Evolutionary conservation across 176 grass and related monocot species (phyloP).

Genomic region (Rhynchospora tenuis): DNA sequence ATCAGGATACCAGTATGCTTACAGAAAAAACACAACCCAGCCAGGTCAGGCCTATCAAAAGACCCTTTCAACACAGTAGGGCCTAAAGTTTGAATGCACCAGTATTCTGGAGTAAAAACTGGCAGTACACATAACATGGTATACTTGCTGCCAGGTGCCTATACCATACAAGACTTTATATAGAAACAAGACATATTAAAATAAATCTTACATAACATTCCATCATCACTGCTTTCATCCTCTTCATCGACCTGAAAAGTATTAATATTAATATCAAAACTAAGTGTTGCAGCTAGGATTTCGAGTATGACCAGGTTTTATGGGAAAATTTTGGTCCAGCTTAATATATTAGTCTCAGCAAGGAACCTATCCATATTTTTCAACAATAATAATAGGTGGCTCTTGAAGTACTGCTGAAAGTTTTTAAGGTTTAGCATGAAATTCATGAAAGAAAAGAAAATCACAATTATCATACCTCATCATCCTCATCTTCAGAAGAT

Average conservation of each 20-base stretch:
- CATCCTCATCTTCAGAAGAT: conserved; percentile 53
- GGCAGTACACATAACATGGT: neutral
- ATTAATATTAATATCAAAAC: conserved; percentile 12
- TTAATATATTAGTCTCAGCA: neutral
- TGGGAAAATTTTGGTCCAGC: neutral
- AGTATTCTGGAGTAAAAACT: neutral
- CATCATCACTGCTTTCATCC: conserved; percentile 52
- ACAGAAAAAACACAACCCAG: neutral
- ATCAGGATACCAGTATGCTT: neutral
- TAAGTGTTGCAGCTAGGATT: neutral
- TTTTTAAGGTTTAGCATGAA: neutral
- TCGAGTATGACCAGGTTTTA: neutral
- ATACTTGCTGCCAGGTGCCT: neutral
- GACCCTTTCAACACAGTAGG: neutral
- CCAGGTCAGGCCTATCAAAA: neutral
- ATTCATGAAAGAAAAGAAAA: neutral
- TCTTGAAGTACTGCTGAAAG: neutral
- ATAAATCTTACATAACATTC: conserved; percentile 77
- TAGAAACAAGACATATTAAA: conserved; percentile 1
- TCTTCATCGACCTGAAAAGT: conserved; percentile 40
- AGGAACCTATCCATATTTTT: neutral
- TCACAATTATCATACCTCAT: conserved; percentile 40
- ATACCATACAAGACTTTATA: neutral
- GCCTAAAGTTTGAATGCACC: neutral
- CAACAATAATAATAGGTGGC: neutral